Conservation (phyloP, 345 rosid genomes). For the Syzygium jambos region DNA sequence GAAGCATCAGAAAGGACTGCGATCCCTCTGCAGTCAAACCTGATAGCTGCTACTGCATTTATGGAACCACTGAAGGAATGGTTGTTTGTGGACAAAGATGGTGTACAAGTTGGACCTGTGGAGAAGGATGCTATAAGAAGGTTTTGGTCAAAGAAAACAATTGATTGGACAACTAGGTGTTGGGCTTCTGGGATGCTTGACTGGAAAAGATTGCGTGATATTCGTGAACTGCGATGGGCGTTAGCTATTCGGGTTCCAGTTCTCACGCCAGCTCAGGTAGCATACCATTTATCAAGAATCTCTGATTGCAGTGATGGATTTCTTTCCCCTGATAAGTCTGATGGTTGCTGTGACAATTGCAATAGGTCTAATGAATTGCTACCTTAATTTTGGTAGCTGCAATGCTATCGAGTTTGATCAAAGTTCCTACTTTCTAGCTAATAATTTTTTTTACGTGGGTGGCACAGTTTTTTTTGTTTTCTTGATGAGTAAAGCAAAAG, state of each 20-base stretch:
- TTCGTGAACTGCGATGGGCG: constrained; percentile 99
- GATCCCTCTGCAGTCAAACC: constrained; percentile 91
- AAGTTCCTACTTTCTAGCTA: background rate
- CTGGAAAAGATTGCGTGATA: constrained; percentile 93
- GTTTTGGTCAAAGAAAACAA: constrained; percentile 86
- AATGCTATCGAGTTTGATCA: background rate
- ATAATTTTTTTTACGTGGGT: background rate
- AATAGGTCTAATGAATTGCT: background rate
- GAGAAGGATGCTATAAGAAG: constrained; percentile 96
- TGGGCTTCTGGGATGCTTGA: constrained; percentile 96
- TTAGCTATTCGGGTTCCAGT: constrained; percentile 90
- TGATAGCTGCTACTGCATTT: constrained; percentile 97
- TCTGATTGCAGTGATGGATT: background rate
- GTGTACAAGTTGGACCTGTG: constrained; percentile 81
- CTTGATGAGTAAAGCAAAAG: background rate
- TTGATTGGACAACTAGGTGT: constrained; percentile 88
- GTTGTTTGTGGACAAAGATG: constrained; percentile 76
- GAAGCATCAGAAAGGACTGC: constrained; percentile 98
- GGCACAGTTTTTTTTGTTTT: background rate
- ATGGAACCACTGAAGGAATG: constrained; percentile 99
- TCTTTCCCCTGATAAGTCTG: background rate
- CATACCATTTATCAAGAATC: background rate
- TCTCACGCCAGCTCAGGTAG: constrained; percentile 89
- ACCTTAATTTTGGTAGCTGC: background rate
- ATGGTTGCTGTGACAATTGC: background rate